phyloP scores from a whole-genome alignment of 192 early-diverging fungal species.

The Backusella liffmaniae region DNA sequence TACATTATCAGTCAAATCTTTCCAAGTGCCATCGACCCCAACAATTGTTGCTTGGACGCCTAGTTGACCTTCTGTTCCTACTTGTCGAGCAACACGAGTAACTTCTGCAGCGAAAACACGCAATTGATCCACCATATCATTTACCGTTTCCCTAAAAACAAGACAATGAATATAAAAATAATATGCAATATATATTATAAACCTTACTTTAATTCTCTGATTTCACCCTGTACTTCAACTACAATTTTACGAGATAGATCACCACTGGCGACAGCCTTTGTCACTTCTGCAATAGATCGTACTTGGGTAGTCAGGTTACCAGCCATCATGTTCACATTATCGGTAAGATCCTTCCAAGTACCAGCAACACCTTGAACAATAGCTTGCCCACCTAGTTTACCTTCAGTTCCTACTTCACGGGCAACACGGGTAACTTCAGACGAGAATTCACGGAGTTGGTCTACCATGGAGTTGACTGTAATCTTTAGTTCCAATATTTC shows the following conservation, averaged over 20 bases:
- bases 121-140: slow-evolving; percentile 57
- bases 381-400: slow-evolving; percentile 61
- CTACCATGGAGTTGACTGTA: neutral
- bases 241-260: slow-evolving; percentile 2
- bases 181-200: neutral
- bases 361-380: slow-evolving; percentile 30
- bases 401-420: slow-evolving; percentile 68
- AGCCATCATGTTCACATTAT: slow-evolving; percentile 11
- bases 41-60: slow-evolving; percentile 61
- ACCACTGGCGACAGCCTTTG: neutral
- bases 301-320: slow-evolving; percentile 8
- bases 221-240: slow-evolving; percentile 2
- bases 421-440: slow-evolving; percentile 70
- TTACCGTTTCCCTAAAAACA: slow-evolving; percentile 17
- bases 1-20: slow-evolving; percentile 54
- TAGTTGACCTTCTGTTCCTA: slow-evolving; percentile 58
- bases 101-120: slow-evolving; percentile 58
- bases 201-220: slow-evolving; percentile 1
- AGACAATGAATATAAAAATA: neutral
- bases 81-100: slow-evolving; percentile 56
- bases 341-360: slow-evolving; percentile 2
- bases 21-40: slow-evolving; percentile 55
- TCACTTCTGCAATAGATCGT: slow-evolving; percentile 12
- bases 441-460: neutral
- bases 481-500: neutral